Evolutionary conservation across 306 rosid species (phyloP).

Genomic region (Gleditsia sinensis): DNA sequence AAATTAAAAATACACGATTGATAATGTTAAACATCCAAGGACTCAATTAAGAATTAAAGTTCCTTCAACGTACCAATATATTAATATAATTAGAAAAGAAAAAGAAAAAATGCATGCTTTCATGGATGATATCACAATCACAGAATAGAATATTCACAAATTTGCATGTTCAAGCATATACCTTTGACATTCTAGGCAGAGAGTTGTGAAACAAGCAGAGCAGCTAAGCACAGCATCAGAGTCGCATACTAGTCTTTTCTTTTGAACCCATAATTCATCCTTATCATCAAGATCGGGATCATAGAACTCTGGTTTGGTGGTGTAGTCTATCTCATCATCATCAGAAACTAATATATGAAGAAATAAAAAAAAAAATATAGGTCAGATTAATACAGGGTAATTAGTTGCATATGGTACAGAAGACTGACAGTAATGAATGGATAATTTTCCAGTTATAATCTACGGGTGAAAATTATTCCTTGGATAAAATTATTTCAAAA

Average conservation of each 20-base stretch:
- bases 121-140: neutral
- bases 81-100: neutral
- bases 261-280: constrained; percentile 77
- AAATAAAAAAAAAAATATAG: constrained; percentile 15
- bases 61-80: neutral
- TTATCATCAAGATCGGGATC: constrained; percentile 65
- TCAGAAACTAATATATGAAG: constrained; percentile 65
- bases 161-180: constrained; percentile 30
- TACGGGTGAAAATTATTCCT: neutral
- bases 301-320: constrained; percentile 78
- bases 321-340: constrained; percentile 85
- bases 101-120: neutral
- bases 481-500: too few species aligned
- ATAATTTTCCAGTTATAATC: neutral
- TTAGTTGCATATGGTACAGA: constrained; percentile 2
- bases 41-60: neutral
- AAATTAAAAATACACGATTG: neutral
- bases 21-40: neutral
- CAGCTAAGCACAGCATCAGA: constrained; percentile 90
- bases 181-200: constrained; percentile 85
- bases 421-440: neutral
- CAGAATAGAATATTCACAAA: neutral
- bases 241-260: constrained; percentile 49
- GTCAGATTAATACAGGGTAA: constrained; percentile 8
- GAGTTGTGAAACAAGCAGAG: constrained; percentile 82